Conservation (phyloP, 495 filamentous ascomycete genomes). For the Neurospora sp. region DNA sequence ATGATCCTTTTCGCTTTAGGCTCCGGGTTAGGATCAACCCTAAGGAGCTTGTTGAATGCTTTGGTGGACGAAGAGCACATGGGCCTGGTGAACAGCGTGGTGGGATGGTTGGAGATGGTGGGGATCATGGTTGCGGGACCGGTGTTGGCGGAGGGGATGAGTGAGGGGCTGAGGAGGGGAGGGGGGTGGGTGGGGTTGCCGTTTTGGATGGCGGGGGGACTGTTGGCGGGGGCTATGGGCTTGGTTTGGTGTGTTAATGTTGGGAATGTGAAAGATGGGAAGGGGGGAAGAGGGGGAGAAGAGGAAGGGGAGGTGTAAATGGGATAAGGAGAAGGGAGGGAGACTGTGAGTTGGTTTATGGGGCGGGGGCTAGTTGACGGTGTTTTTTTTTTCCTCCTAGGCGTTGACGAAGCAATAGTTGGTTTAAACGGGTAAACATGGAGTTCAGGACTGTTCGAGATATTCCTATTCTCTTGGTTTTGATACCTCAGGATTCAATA, state of each 20-base stretch:
- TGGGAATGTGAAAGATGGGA: neutral
- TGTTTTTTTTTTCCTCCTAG: too few relatives aligned
- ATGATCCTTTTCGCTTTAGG: constrained; percentile 18
- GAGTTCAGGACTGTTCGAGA: too few relatives aligned
- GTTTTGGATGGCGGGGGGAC: constrained; percentile 13
- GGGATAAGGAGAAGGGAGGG: too few relatives aligned
- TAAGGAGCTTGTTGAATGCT: constrained; percentile 19
- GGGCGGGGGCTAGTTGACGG: too few relatives aligned
- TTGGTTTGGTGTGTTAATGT: constrained; percentile 11
- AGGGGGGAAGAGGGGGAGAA: too few relatives aligned
- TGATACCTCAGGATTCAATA: too few relatives aligned
- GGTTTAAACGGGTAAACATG: too few relatives aligned
- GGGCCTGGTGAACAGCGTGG: constrained; percentile 20
- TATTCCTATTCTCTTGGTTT: too few relatives aligned
- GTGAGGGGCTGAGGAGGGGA: constrained; percentile 15
- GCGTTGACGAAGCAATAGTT: too few relatives aligned
- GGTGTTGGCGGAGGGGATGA: constrained; percentile 19
- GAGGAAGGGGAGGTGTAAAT: too few relatives aligned
- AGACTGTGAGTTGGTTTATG: too few relatives aligned
- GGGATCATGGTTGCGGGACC: constrained; percentile 18
- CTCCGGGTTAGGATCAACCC: constrained; percentile 6
- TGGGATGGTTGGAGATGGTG: constrained; percentile 19
- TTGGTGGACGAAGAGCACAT: constrained; percentile 27
- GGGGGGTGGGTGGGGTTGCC: constrained; percentile 21
- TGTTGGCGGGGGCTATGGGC: constrained; percentile 8